These are phyloP conservation scores for Aspergillus nanangensis DNA, from an alignment of 495 filamentous ascomycete genomes.

Conservation along the genomic window DNA sequence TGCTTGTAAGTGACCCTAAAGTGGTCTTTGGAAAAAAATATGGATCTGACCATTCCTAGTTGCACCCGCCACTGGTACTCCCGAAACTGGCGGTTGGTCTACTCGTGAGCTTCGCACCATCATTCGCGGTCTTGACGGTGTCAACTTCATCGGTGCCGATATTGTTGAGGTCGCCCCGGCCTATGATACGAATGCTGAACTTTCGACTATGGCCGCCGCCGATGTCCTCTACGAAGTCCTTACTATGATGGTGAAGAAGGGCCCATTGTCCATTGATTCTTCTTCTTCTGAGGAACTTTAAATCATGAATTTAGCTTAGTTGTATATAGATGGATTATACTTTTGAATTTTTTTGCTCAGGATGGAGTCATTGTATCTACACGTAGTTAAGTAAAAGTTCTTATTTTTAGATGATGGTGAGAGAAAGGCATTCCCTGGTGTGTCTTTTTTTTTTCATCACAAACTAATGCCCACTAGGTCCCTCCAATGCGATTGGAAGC, in stretches of 20 bases:
- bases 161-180: constrained; percentile 72
- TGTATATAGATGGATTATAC: too few species aligned
- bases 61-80: constrained; percentile 79
- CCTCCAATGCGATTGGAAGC: too few species aligned
- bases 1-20: constrained; percentile 51
- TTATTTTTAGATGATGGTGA: too few species aligned
- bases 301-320: too few species aligned
- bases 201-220: constrained; percentile 64
- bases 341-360: too few species aligned
- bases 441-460: too few species aligned
- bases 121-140: constrained; percentile 64
- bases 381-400: too few species aligned
- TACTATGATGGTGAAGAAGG: constrained; percentile 62
- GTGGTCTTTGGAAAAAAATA: background rate
- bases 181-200: constrained; percentile 66
- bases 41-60: constrained; percentile 30
- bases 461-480: too few species aligned
- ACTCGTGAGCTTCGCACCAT: constrained; percentile 74
- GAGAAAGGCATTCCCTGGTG: too few species aligned
- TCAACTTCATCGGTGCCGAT: constrained; percentile 77
- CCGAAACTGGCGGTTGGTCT: constrained; percentile 84
- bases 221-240: constrained; percentile 63
- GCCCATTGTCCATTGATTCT: constrained; percentile 32
- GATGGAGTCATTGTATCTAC: too few species aligned
- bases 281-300: constrained; percentile 14